Evolutionary conservation across 495 filamentous ascomycete species (phyloP), one percentile per base, ranked within the genome.

Genomic region (Amorphotheca resinae): DNA sequence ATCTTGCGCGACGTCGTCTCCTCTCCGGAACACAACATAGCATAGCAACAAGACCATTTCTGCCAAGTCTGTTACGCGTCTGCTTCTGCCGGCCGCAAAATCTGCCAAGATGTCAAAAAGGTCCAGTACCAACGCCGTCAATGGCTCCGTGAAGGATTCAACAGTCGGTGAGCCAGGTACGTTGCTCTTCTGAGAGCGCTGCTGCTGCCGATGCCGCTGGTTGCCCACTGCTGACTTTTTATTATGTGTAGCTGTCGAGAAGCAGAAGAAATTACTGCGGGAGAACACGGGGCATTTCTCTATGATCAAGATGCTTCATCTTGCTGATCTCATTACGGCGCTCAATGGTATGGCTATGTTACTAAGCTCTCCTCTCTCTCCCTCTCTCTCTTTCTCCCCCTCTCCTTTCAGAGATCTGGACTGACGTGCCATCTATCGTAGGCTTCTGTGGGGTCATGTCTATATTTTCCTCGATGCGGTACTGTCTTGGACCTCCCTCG

Each of bases 291-390:
- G 84, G 17, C 87, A 94, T 57, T 76, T 76, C 58, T 69, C 68
- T 18, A 60, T 76, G 46, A 56, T 76, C 44, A 85, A 82, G 59
- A 85, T 88, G 45, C 70, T 96, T 47, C 91, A 98, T 58, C 75
- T 96, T 45, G 91, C 91, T 14, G 91, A 98, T 64, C 67, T 93
- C 32, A 93, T 98, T 53, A 98, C 91, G 20, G 87, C 93, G 57
- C 64, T 96, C 33, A 98, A 98, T 62, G 87, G 88, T 93, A 38
- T 22, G 40, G n/a, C n/a, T n/a, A n/a, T n/a, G n/a, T n/a, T n/a
- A n/a, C n/a, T n/a, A n/a, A n/a, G n/a, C n/a, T n/a, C n/a, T n/a
- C n/a, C n/a, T n/a, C n/a, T n/a, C 14, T 26, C 6, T 16, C 18
- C 15, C 23, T 25, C 31, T 4, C 11, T 15, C 16, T 5, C 12